A percentile compares a stretch with the other conserved stretches of the same genome.
Conservation (phyloP, 345 rosid genomes). For the Eucalyptus cladocalyx region DNA sequence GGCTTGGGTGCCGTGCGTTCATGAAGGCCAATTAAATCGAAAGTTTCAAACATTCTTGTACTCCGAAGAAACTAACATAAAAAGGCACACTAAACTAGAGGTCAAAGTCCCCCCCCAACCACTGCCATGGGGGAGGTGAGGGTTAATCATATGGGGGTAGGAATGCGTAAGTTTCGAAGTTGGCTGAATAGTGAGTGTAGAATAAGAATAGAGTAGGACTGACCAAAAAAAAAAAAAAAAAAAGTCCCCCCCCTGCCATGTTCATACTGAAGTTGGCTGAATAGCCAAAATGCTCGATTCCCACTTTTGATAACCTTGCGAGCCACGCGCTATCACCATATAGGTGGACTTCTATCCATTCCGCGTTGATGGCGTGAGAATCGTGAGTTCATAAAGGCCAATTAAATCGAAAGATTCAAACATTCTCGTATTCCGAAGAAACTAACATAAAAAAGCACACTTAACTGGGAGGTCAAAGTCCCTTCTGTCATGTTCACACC, state of each 20-base stretch:
- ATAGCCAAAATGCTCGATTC: background rate
- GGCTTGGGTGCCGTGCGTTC: too few species aligned
- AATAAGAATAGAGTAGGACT: too few species aligned
- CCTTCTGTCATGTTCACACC: background rate
- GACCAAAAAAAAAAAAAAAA: too few species aligned
- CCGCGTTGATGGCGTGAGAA: background rate
- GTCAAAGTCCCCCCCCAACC: too few species aligned
- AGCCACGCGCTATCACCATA: background rate
- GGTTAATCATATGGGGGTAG: too few species aligned
- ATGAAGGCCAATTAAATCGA: too few species aligned
- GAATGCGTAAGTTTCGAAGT: too few species aligned
- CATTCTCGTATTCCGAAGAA: background rate
- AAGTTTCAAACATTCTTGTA: too few species aligned
- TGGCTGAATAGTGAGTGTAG: too few species aligned
- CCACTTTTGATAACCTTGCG: background rate
- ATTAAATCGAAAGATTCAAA: background rate
- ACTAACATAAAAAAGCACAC: background rate
- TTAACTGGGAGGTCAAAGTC: background rate
- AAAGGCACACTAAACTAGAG: background rate
- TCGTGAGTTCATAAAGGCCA: background rate
- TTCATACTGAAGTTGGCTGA: background rate
- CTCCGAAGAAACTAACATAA: background rate
- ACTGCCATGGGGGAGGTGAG: too few species aligned
- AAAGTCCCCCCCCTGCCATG: background rate
- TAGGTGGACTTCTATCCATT: background rate